Evolutionary conservation across 352 stramenopile genomes (phyloP).

Genomic region (Pythium pectinolyticum): DNA sequence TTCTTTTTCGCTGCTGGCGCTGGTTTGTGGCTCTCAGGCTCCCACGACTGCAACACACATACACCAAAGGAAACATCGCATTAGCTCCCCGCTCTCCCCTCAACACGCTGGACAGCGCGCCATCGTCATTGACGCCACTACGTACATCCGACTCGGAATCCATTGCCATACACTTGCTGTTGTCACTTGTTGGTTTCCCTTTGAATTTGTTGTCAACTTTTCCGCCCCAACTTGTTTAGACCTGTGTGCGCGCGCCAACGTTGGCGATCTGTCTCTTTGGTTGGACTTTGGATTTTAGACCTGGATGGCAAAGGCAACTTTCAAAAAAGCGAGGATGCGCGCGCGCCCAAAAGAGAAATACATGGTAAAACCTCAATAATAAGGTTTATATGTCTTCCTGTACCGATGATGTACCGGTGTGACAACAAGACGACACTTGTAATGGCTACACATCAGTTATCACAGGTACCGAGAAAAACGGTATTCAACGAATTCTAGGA

Average conservation of each 20-base stretch:
- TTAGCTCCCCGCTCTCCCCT: conserved; percentile 8
- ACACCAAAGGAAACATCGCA: not conserved
- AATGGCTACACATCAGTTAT: conserved; percentile 21
- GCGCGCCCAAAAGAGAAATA: conserved; percentile 6
- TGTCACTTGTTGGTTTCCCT: conserved; percentile 12
- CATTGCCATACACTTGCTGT: conserved; percentile 18
- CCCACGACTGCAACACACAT: conserved; percentile 21
- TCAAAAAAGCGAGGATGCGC: conserved; percentile 22
- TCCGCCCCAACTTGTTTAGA: not conserved
- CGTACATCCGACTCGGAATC: conserved; percentile 25
- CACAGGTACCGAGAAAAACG: too few species aligned
- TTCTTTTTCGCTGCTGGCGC: conserved; percentile 27
- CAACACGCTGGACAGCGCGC: not conserved
- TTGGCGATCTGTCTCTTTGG: not conserved
- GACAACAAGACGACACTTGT: not conserved
- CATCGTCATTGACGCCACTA: conserved; percentile 1
- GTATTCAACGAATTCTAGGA: too few species aligned
- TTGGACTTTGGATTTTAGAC: conserved; percentile 7
- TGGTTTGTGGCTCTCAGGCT: conserved; percentile 26
- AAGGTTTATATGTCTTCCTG: conserved; percentile 11
- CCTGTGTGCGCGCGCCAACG: not conserved
- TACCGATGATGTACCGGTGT: conserved; percentile 6
- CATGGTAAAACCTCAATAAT: conserved; percentile 13
- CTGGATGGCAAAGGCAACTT: conserved; percentile 29
- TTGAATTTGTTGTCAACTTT: conserved; percentile 2